Percentiles rank a stretch among this genome's conserved stretches.
These are phyloP conservation scores for Tuber melanosporum DNA, from an alignment of 495 filamentous ascomycete species.

Conservation along the genomic window DNA sequence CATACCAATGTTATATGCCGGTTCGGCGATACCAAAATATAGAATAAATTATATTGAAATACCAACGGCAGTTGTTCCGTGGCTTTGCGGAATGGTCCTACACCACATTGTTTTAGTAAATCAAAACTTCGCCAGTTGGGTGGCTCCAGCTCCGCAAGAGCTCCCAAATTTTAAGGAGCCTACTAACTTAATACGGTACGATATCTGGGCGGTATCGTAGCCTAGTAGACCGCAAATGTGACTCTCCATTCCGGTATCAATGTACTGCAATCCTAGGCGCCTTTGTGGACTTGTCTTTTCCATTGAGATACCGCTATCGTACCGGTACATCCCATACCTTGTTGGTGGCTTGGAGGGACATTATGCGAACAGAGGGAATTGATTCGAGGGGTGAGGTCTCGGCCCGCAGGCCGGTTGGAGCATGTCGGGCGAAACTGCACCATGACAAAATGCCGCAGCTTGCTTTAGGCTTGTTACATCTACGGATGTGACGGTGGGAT, in stretches of 20 bases:
- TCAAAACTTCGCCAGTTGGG: background rate
- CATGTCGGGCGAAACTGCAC: background rate
- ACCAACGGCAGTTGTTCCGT: background rate
- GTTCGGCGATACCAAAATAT: no score
- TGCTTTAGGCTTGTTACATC: background rate
- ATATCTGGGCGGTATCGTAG: background rate
- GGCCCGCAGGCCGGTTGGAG: background rate
- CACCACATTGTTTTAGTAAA: background rate
- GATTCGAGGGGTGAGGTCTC: background rate
- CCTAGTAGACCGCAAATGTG: background rate
- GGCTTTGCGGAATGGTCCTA: background rate
- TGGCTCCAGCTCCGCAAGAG: background rate
- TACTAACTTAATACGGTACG: background rate
- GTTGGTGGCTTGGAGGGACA: constrained; percentile 1
- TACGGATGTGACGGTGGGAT: background rate
- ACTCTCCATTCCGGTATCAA: background rate
- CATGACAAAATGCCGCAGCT: background rate
- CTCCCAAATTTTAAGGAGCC: background rate
- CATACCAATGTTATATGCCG: no score
- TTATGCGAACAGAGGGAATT: background rate
- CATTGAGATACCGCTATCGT: background rate
- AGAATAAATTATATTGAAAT: no score
- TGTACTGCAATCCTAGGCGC: background rate
- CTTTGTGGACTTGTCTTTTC: background rate
- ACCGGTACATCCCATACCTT: background rate